These are phyloP conservation scores for Pseudopithomyces maydicus DNA, from an alignment of 2,329 filamentous ascomycete species.

Conservation along the genomic window DNA sequence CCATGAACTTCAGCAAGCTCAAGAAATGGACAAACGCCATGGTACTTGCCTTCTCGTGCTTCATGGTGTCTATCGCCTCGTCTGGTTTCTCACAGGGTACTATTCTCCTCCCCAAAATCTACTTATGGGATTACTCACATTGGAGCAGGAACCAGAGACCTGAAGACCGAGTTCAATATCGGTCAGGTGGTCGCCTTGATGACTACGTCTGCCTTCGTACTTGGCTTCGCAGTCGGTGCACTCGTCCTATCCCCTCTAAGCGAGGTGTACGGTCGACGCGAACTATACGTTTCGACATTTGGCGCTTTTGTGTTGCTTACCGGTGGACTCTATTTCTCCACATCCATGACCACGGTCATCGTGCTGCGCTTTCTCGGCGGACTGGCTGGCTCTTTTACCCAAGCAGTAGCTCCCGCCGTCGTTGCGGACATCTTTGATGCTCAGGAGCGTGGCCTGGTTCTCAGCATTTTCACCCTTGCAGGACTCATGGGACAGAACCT, in stretches of 20 bases:
- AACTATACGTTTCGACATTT: slow-evolving; percentile 24
- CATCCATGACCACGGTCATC: slow-evolving; percentile 29
- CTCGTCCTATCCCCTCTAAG: slow-evolving; percentile 32
- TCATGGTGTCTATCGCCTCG: slow-evolving; percentile 35
- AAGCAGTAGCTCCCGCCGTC: slow-evolving; percentile 34
- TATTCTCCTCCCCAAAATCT: slow-evolving; percentile 9
- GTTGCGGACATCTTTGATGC: slow-evolving; percentile 61
- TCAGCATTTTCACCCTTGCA: slow-evolving; percentile 64
- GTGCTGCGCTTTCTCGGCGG: slow-evolving; percentile 38
- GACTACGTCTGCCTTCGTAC: slow-evolving; percentile 30
- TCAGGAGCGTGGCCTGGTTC: slow-evolving; percentile 64
- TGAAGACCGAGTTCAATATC: slow-evolving; percentile 32
- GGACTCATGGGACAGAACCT: slow-evolving; percentile 64
- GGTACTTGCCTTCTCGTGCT: slow-evolving; percentile 33
- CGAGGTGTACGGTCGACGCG: slow-evolving; percentile 35
- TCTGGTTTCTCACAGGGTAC: slow-evolving; percentile 26
- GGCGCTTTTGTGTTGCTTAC: slow-evolving; percentile 30
- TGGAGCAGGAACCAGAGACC: slow-evolving; percentile 22
- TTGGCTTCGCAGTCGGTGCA: slow-evolving; percentile 36
- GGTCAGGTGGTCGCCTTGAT: slow-evolving; percentile 27
- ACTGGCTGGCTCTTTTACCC: slow-evolving; percentile 33
- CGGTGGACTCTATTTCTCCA: slow-evolving; percentile 30
- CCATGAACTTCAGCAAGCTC: slow-evolving; percentile 58
- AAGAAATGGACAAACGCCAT: slow-evolving; percentile 42
- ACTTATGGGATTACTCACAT: not conserved